These are phyloP conservation scores for Fusarium piperis DNA, from an alignment of 2,329 filamentous ascomycete species.

Conservation along the genomic window DNA sequence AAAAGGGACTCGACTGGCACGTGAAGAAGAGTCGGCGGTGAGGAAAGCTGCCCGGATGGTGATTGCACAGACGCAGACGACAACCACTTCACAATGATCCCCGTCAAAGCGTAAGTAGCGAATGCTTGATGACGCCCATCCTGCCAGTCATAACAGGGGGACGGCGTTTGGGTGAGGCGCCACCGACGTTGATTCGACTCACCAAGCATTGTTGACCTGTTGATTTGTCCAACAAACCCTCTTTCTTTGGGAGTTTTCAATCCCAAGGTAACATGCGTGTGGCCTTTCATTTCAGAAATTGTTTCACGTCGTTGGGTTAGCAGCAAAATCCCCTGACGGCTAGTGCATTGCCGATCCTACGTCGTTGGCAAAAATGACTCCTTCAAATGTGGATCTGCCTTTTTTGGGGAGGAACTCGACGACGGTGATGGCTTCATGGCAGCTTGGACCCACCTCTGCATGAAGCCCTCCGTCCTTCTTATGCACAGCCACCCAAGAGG, in stretches of 20 bases:
- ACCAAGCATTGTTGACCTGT: background rate
- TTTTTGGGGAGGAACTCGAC: background rate
- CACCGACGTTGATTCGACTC: constrained; percentile 19
- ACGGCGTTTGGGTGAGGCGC: constrained; percentile 9
- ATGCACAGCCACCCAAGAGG: background rate
- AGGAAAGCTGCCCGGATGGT: background rate
- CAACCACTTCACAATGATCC: background rate
- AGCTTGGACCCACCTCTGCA: background rate
- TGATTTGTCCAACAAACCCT: background rate
- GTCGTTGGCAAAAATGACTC: constrained; percentile 3
- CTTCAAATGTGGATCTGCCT: constrained; percentile 5
- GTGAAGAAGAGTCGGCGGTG: constrained; percentile 28
- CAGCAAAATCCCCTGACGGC: background rate
- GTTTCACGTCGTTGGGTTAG: constrained; percentile 1
- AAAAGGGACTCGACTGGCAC: background rate
- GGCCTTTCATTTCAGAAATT: background rate
- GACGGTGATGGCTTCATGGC: constrained; percentile 15
- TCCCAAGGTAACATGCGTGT: background rate
- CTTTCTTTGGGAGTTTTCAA: background rate
- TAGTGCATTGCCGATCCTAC: constrained; percentile 14
- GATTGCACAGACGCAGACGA: constrained; percentile 24
- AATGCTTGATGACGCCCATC: constrained; percentile 28
- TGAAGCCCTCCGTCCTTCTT: background rate
- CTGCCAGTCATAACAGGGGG: constrained; percentile 3
- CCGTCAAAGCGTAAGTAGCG: constrained; percentile 15